phyloP scores from a whole-genome alignment of 192 early-diverging fungal species.

The Gonapodya sp. region DNA sequence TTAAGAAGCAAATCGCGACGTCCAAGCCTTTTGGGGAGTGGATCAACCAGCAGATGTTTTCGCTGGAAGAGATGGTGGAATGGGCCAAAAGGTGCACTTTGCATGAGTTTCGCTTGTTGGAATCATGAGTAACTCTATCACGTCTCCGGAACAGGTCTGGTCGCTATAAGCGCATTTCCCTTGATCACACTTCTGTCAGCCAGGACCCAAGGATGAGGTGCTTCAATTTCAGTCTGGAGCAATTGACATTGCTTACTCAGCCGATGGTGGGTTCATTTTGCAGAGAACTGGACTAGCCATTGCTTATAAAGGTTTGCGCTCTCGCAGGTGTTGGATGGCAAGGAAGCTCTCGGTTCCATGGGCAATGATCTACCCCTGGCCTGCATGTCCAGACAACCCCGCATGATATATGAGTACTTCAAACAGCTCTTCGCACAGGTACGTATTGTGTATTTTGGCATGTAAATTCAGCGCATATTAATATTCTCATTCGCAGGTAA shows the following conservation, averaged over 20 bases:
- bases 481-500: slow-evolving; percentile 4
- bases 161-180: slow-evolving; percentile 19
- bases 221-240: slow-evolving; percentile 90
- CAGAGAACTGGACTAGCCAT: slow-evolving; percentile 12
- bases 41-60: slow-evolving; percentile 75
- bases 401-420: slow-evolving; percentile 94
- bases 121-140: not conserved
- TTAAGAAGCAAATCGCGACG: slow-evolving; percentile 66
- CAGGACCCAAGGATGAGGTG: slow-evolving; percentile 65
- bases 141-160: slow-evolving; percentile 22
- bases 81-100: slow-evolving; percentile 31
- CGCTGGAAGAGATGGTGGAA: slow-evolving; percentile 44
- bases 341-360: slow-evolving; percentile 98
- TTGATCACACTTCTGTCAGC: slow-evolving; percentile 58
- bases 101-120: slow-evolving; percentile 8
- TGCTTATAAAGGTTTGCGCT: slow-evolving; percentile 9
- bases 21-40: slow-evolving; percentile 71
- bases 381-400: slow-evolving; percentile 77
- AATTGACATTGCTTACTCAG: slow-evolving; percentile 73
- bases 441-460: not conserved
- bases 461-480: slow-evolving; percentile 42
- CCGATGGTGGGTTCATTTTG: too few relatives aligned
- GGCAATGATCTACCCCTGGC: slow-evolving; percentile 94
- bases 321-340: slow-evolving; percentile 54
- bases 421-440: slow-evolving; percentile 96